Conservation (phyloP, 768 basidiomycete species). For the Hypholoma fasciculare region DNA sequence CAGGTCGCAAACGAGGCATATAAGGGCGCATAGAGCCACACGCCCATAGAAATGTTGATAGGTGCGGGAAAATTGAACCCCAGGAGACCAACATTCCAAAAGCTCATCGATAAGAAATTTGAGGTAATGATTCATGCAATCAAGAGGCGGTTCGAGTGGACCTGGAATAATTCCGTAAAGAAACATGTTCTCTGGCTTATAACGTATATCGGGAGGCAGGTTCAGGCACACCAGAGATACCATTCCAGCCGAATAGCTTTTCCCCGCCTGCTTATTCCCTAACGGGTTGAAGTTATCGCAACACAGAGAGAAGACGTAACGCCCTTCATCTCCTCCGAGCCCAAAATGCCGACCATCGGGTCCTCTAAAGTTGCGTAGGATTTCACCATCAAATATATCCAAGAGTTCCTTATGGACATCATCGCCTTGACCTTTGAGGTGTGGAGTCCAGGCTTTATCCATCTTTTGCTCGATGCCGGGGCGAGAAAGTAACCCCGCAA, state of each 20-base stretch:
- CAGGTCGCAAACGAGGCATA: neutral
- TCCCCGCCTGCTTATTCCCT: neutral
- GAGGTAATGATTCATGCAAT: neutral
- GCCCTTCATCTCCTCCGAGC: neutral
- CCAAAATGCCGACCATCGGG: neutral
- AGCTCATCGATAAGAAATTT: neutral
- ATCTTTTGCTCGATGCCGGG: neutral
- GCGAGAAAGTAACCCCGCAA: neutral
- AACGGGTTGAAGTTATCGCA: neutral
- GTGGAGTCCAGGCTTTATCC: neutral
- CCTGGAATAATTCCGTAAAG: neutral
- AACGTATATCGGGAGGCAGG: neutral
- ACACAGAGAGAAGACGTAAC: neutral
- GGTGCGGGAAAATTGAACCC: neutral
- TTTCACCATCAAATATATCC: conserved; percentile 1
- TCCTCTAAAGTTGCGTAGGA: neutral
- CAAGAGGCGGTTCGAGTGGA: neutral
- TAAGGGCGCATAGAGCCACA: neutral
- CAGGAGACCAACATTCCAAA: neutral
- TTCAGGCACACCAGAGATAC: neutral
- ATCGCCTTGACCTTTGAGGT: neutral
- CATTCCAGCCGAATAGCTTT: neutral
- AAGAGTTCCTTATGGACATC: neutral
- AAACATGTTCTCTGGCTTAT: conserved; percentile 3
- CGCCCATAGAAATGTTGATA: neutral